These are phyloP conservation scores for Euphorbia peplus DNA, from an alignment of 345 rosid genomes.

Conservation along the genomic window DNA sequence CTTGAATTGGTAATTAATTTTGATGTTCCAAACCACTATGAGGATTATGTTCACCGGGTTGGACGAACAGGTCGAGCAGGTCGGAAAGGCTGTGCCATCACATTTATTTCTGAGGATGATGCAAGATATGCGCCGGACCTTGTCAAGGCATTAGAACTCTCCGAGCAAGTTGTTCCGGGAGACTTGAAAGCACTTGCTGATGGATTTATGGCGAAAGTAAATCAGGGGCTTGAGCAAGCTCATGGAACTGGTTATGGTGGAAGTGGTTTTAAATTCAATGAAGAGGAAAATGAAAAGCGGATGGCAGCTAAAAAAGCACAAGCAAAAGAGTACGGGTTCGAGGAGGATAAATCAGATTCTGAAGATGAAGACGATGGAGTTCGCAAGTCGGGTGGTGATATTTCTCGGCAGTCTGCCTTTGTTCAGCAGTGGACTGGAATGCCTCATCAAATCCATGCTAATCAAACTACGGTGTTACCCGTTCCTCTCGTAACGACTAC, in stretches of 20 bases:
- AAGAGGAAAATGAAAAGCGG: conserved; percentile 95
- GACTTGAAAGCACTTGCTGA: conserved; percentile 87
- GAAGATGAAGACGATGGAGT: conserved; percentile 93
- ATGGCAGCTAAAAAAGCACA: conserved; percentile 95
- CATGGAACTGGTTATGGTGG: conserved; percentile 99
- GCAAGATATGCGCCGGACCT: conserved; percentile 97
- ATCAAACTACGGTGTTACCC: conserved; percentile 46
- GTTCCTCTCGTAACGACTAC: too few relatives aligned
- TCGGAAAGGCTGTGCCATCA: conserved; percentile 87
- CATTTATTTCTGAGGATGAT: conserved; percentile 89
- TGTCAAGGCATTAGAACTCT: conserved; percentile 85
- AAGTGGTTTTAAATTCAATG: conserved; percentile 95
- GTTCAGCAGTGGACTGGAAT: conserved; percentile 51
- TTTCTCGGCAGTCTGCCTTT: conserved; percentile 73
- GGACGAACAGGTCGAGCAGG: conserved; percentile 99
- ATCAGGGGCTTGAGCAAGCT: conserved; percentile 91
- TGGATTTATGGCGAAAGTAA: conserved; percentile 87
- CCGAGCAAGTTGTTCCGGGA: conserved; percentile 92
- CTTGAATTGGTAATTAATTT: conserved; percentile 87
- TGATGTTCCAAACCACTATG: conserved; percentile 93
- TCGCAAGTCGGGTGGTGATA: conserved; percentile 80
- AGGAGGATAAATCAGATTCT: conserved; percentile 93
- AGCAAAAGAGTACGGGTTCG: conserved; percentile 93
- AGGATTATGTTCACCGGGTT: conserved; percentile 96
- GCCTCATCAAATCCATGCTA: conserved; percentile 32